Conservation (phyloP, 192 early-diverging fungal genomes). For the Dimargaris verticillata region DNA sequence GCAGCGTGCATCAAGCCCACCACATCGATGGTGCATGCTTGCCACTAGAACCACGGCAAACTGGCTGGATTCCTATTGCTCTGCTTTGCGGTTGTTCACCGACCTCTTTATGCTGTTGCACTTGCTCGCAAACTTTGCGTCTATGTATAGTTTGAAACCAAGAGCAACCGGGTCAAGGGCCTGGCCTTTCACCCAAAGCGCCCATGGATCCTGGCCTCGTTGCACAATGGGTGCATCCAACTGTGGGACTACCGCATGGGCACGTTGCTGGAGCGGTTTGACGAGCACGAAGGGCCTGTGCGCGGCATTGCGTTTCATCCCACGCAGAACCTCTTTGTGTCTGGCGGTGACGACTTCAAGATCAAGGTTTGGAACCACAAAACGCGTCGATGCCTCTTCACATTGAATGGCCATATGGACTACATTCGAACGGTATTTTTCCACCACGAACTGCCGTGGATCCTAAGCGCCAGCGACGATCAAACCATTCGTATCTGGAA, state of each 20-base stretch:
- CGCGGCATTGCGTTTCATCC: conserved; percentile 92
- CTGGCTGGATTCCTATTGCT: too few species aligned
- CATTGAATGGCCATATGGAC: conserved; percentile 93
- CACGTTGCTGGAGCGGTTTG: conserved; percentile 90
- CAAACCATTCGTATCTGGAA: conserved; percentile 99
- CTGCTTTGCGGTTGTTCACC: too few species aligned
- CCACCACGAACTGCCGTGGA: conserved; percentile 97
- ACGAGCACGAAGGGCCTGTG: conserved; percentile 99
- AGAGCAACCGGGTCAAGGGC: conserved; percentile 95
- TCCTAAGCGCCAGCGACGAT: conserved; percentile 90
- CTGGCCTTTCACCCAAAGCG: conserved; percentile 93
- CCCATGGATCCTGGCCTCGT: conserved; percentile 92
- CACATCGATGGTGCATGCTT: too few species aligned
- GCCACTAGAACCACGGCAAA: too few species aligned
- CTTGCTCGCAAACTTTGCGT: too few species aligned
- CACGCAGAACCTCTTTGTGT: conserved; percentile 91
- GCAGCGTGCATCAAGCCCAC: too few species aligned
- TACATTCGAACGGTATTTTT: conserved; percentile 95
- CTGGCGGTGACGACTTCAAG: conserved; percentile 98
- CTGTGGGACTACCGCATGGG: conserved; percentile 99
- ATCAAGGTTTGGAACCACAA: conserved; percentile 99
- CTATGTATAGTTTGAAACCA: conserved; percentile 79
- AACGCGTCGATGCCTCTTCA: conserved; percentile 86
- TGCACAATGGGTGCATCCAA: conserved; percentile 96
- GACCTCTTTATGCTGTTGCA: too few species aligned